Percentiles rank a stretch among this genome's conserved stretches.
phyloP scores from a whole-genome alignment of 208 protist species.

The Phytomonas francai region DNA sequence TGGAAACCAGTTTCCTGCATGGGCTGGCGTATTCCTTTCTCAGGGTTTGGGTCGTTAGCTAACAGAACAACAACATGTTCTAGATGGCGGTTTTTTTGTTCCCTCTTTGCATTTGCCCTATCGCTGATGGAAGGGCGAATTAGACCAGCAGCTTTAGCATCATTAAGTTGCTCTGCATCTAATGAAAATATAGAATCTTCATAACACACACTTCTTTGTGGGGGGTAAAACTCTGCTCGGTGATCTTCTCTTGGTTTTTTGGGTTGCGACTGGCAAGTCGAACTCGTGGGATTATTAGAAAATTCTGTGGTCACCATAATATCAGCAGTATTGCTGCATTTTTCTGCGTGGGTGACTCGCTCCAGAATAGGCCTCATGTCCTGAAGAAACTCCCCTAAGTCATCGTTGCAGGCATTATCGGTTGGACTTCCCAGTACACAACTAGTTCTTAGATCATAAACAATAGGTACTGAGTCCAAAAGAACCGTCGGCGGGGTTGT shows the following conservation, averaged over 20 bases:
- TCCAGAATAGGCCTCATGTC: background rate
- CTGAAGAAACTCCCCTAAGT: conserved; percentile 5
- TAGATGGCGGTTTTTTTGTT: background rate
- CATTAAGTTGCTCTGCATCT: background rate
- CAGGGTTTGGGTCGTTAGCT: background rate
- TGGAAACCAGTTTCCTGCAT: background rate
- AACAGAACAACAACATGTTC: background rate
- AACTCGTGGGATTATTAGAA: background rate
- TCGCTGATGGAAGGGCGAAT: background rate
- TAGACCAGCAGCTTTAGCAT: background rate
- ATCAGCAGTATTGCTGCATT: background rate
- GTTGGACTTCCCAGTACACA: background rate
- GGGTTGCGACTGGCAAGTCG: background rate
- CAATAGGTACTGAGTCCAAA: background rate
- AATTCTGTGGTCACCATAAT: background rate
- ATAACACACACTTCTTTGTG: background rate
- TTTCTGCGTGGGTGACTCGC: background rate
- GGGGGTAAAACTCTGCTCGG: background rate
- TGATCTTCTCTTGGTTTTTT: background rate
- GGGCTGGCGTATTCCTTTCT: background rate
- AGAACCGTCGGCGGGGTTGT: background rate
- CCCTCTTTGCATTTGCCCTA: background rate
- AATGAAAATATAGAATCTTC: background rate
- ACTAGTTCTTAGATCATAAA: background rate
- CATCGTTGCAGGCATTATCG: background rate